Evolutionary conservation across 164 flowering plant genomes (phyloP), one percentile per base, ranked within the genome.

Genomic region (Chimonanthus praecox): DNA sequence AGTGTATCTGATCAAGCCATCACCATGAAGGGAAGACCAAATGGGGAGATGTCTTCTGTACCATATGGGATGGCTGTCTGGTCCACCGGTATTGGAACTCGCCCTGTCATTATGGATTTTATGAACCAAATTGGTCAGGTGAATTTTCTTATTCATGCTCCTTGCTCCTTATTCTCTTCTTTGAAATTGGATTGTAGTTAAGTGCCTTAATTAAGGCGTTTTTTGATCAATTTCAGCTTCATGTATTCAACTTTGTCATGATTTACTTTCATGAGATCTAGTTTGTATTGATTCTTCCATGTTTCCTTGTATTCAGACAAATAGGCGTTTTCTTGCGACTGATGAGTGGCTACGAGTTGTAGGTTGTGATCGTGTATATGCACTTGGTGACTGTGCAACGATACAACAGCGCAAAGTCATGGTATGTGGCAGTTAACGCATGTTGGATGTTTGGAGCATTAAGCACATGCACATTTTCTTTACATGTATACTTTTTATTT

Each of bases 31-130:
- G 87, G 73, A 60, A 76, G 80, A 67, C 82, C 86, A 58, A 82
- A 62, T 48, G 97, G 91, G 18, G 85, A 71, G 54, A 51, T 79
- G 46, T 67, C 85, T 60, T 74, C 90, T 8, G 71, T 87, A 60
- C 98, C 99, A 9, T 94, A 94, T 80, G 99, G 99, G 63, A 92
- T 94, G 99, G 84, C 80, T 80, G 94, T 92, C 65, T 94, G 99
- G 99, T 94, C 99, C 64, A 94, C 99, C 67, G 99, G 99, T 45
- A 91, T 92, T 77, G 99, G 91, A 54, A 86, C 97, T 68, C 99
- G 92, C 54, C 94, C 99, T 44, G 80, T 90, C 47, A 77, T 95
- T 67, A 84, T 74, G 79, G 93, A 95, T 46, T 93, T 95, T 66
- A 93, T 95, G 98, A 81, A 86, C 79, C 90, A 95, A 81, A 77